These are phyloP conservation scores for Heterotrichella gracilis DNA, from an alignment of 352 stramenopile species.

Conservation along the genomic window DNA sequence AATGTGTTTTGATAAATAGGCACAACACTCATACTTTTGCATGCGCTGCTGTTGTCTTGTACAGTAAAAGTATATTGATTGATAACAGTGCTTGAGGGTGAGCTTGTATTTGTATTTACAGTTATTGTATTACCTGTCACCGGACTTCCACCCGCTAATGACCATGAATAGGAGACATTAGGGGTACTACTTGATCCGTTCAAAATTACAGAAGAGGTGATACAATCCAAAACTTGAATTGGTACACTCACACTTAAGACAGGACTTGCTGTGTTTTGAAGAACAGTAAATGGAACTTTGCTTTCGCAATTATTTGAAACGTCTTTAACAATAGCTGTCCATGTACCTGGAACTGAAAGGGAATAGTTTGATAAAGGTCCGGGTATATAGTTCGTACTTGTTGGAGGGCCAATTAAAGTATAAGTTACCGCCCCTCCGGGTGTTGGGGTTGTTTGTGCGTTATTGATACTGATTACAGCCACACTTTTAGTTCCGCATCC, in stretches of 20 bases:
- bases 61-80: background rate
- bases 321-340: background rate
- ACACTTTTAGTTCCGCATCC: background rate
- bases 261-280: background rate
- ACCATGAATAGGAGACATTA: background rate
- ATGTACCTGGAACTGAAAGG: background rate
- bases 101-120: constrained; percentile 4
- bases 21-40: background rate
- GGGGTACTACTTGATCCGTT: background rate
- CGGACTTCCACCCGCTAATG: background rate
- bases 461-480: background rate
- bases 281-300: background rate
- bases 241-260: background rate
- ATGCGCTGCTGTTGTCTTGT: background rate
- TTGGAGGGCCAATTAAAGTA: too few relatives aligned
- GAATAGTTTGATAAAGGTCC: too few relatives aligned
- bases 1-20: background rate
- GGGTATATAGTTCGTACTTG: too few relatives aligned
- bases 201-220: background rate
- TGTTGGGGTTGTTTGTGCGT: background rate
- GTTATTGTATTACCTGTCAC: background rate
- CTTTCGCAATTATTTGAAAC: background rate
- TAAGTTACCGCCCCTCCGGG: background rate
- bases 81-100: background rate
- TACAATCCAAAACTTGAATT: background rate